These are phyloP conservation scores for Trichophyton rubrum DNA, from an alignment of 2,329 filamentous ascomycete species.

Conservation along the genomic window DNA sequence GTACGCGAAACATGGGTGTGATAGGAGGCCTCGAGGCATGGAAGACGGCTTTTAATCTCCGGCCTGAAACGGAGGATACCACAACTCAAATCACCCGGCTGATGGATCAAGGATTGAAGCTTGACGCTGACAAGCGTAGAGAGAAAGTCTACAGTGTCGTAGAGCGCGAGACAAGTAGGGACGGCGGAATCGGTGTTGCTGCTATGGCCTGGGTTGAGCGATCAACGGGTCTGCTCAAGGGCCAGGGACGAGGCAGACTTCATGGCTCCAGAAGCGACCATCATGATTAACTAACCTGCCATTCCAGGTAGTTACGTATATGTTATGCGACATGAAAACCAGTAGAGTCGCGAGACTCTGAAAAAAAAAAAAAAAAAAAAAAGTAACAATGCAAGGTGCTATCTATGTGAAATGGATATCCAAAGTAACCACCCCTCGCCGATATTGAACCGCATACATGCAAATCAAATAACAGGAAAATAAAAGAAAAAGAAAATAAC, in stretches of 20 bases:
- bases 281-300: neutral
- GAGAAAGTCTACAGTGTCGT: conserved; percentile 45
- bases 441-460: neutral
- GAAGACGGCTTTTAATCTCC: conserved; percentile 23
- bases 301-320: too few relatives aligned
- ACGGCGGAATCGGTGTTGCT: conserved; percentile 33
- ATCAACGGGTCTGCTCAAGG: conserved; percentile 36
- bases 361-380: neutral
- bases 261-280: conserved; percentile 9
- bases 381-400: neutral
- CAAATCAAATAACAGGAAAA: neutral
- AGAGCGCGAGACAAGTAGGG: conserved; percentile 38
- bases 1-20: conserved; percentile 14
- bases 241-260: conserved; percentile 30
- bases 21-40: conserved; percentile 26
- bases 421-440: neutral
- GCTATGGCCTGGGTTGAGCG: conserved; percentile 41
- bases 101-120: neutral
- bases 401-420: neutral
- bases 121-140: conserved; percentile 30
- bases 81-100: neutral
- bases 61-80: neutral
- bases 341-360: neutral
- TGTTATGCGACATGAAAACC: too few relatives aligned
- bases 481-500: neutral